Evolutionary conservation across 1,284 basidiomycete genomes (phyloP).

Genomic region (Leccinum pachyderme): DNA sequence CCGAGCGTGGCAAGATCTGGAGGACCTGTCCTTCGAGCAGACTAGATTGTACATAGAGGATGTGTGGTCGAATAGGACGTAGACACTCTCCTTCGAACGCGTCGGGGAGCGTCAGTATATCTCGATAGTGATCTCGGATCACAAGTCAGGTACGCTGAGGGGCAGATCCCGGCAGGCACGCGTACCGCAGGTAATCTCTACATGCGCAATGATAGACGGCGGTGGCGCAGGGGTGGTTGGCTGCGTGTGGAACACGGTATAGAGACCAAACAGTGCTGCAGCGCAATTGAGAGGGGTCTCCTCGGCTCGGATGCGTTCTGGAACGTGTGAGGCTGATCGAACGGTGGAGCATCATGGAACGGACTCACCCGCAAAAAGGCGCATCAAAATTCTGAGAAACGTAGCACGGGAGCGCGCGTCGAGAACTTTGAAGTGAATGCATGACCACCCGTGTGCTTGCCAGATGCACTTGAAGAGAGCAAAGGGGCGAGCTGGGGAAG

Average conservation of each 20-base stretch:
- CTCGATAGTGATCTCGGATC: conserved; percentile 50
- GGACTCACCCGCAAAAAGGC: conserved; percentile 64
- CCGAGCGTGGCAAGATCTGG: conserved; percentile 54
- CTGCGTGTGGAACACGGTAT: conserved; percentile 66
- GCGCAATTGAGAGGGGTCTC: conserved; percentile 51
- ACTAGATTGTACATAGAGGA: conserved; percentile 44
- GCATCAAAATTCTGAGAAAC: conserved; percentile 54
- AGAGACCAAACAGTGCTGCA: conserved; percentile 63
- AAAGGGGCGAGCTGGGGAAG: conserved; percentile 48
- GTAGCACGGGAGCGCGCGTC: conserved; percentile 60
- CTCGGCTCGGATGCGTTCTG: conserved; percentile 53
- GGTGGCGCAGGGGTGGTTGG: conserved; percentile 51
- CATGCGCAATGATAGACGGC: conserved; percentile 45
- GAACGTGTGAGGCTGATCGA: background rate
- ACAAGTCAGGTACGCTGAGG: conserved; percentile 7
- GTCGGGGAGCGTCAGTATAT: conserved; percentile 46
- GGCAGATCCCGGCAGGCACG: background rate
- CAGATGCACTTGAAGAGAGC: conserved; percentile 66
- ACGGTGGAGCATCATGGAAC: background rate
- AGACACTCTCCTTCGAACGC: conserved; percentile 39
- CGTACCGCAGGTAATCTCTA: conserved; percentile 60
- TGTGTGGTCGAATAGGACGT: conserved; percentile 47
- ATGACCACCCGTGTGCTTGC: conserved; percentile 66
- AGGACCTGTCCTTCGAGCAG: conserved; percentile 52
- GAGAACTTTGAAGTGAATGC: conserved; percentile 68